phyloP scores from a whole-genome alignment of 345 rosid species.

The Populus deltoides region DNA sequence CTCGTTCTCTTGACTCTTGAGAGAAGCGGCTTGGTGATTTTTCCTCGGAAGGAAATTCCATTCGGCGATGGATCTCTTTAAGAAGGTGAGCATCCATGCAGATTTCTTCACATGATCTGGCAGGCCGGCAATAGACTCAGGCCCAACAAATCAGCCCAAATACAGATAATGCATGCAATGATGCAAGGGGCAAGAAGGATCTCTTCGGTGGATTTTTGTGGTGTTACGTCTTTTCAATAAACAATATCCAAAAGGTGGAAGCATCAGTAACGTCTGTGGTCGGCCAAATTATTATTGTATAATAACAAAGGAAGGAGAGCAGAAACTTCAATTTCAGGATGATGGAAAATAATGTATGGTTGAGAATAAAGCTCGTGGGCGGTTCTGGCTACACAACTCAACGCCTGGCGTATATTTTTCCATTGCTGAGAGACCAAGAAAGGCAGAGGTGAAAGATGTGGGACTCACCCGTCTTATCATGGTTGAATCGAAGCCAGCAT shows the following conservation, averaged over 20 bases:
- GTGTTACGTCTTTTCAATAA: neutral
- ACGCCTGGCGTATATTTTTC: neutral
- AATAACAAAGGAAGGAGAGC: neutral
- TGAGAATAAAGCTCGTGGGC: conserved; percentile 11
- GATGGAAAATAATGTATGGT: neutral
- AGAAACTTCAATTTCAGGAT: neutral
- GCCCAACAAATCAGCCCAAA: neutral
- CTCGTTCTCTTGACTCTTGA: too few relatives aligned
- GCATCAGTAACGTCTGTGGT: neutral
- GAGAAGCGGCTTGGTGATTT: neutral
- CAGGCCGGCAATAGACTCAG: neutral
- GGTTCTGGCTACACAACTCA: neutral
- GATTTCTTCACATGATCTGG: neutral
- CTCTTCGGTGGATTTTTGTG: neutral
- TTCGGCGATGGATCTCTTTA: neutral
- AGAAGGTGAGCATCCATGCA: neutral
- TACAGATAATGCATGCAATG: neutral
- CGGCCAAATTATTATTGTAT: neutral
- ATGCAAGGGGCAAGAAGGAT: neutral
- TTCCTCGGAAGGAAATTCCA: neutral
- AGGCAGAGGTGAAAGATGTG: neutral
- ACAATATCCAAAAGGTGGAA: neutral
- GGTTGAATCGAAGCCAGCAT: neutral
- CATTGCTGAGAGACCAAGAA: conserved; percentile 2
- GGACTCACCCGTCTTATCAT: neutral